phyloP scores from a whole-genome alignment of 1,139 yeast genomes.

The Yamadazyma conglobata region DNA sequence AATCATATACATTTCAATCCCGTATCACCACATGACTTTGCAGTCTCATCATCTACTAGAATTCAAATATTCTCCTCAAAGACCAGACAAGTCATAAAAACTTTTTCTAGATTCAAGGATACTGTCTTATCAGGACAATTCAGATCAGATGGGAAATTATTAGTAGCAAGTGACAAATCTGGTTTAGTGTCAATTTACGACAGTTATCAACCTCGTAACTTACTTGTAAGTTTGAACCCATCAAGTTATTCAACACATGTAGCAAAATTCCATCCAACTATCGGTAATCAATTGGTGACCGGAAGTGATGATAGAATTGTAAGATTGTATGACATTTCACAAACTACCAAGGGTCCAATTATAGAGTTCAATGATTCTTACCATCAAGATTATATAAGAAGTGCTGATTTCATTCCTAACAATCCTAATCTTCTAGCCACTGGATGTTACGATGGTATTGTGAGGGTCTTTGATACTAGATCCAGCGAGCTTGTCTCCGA shows the following conservation, averaged over 20 bases:
- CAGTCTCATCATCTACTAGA: slow-evolving; percentile 87
- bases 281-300: slow-evolving; percentile 69
- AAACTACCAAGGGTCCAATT: slow-evolving; percentile 61
- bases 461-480: slow-evolving; percentile 86
- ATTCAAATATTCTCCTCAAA: slow-evolving; percentile 90
- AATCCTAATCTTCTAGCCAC: slow-evolving; percentile 76
- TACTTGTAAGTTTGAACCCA: slow-evolving; percentile 76
- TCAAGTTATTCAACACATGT: slow-evolving; percentile 88
- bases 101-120: slow-evolving; percentile 88
- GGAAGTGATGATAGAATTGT: slow-evolving; percentile 91
- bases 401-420: slow-evolving; percentile 75
- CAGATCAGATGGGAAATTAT: slow-evolving; percentile 74
- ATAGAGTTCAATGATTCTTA: slow-evolving; percentile 57
- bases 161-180: slow-evolving; percentile 86
- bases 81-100: slow-evolving; percentile 85
- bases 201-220: slow-evolving; percentile 71
- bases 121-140: slow-evolving; percentile 84
- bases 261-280: slow-evolving; percentile 82
- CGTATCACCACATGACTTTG: slow-evolving; percentile 83
- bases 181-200: slow-evolving; percentile 85
- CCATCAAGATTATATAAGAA: slow-evolving; percentile 85
- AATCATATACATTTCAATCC: slow-evolving; percentile 88
- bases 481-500: slow-evolving; percentile 38
- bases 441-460: slow-evolving; percentile 89
- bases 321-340: slow-evolving; percentile 84